Percentiles rank a stretch among this genome's conserved stretches.
These are phyloP conservation scores for Barnettozyma siamensis DNA, from an alignment of 805 yeast genomes.

Conservation along the genomic window DNA sequence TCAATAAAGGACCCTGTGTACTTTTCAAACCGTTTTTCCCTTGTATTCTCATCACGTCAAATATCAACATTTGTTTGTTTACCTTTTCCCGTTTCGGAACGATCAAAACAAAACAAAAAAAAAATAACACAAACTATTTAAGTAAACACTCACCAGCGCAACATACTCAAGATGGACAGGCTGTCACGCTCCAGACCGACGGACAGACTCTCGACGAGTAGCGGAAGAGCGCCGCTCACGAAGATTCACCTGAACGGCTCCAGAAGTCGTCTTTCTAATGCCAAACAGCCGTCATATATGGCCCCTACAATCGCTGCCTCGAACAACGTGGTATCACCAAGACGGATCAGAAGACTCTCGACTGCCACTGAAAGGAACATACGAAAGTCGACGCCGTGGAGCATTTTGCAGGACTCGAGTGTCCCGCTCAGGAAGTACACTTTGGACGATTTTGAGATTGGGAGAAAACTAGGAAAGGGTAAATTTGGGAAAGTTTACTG, in stretches of 20 bases:
- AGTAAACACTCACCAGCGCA: too few species aligned
- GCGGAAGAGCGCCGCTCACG: slow-evolving; percentile 20
- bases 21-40: too few species aligned
- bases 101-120: neutral
- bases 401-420: slow-evolving; percentile 21
- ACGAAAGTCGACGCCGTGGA: slow-evolving; percentile 20
- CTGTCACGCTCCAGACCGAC: too few species aligned
- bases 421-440: slow-evolving; percentile 30
- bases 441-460: slow-evolving; percentile 74
- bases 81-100: slow-evolving; percentile 1
- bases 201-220: too few species aligned
- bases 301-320: slow-evolving; percentile 26
- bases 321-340: slow-evolving; percentile 20
- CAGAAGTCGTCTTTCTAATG: slow-evolving; percentile 6
- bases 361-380: slow-evolving; percentile 3
- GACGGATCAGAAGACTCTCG: slow-evolving; percentile 13
- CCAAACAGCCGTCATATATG: slow-evolving; percentile 24
- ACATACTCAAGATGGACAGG: neutral
- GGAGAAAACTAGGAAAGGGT: slow-evolving; percentile 85
- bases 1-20: too few species aligned
- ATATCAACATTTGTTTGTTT: neutral
- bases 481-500: slow-evolving; percentile 91
- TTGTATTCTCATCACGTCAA: too few species aligned
- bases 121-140: neutral
- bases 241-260: slow-evolving; percentile 20